phyloP scores from a whole-genome alignment of 2,329 filamentous ascomycete genomes.

The Trichoderma afroharzianum region DNA sequence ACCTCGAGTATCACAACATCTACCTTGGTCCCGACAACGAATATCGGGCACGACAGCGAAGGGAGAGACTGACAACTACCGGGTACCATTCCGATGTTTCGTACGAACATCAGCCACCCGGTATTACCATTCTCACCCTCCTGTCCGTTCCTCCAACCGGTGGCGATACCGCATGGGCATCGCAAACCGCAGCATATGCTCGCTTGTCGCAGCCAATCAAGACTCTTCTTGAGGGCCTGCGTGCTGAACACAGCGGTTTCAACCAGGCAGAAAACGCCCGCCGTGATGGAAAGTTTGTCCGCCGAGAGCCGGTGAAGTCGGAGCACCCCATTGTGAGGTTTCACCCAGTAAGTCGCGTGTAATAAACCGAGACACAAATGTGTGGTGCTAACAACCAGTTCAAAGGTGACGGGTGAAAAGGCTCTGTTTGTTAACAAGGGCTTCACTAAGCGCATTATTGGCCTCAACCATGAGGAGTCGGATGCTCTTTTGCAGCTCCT shows the following conservation, averaged over 20 bases:
- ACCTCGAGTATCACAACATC: slow-evolving; percentile 13
- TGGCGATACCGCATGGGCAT: slow-evolving; percentile 48
- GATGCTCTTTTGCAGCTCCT: slow-evolving; percentile 47
- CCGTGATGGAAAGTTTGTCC: slow-evolving; percentile 24
- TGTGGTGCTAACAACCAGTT: background rate
- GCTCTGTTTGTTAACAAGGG: slow-evolving; percentile 44
- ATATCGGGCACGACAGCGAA: background rate
- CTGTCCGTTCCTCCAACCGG: slow-evolving; percentile 46
- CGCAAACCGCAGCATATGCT: slow-evolving; percentile 44
- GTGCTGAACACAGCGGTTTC: slow-evolving; percentile 43
- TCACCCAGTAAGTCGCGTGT: slow-evolving; percentile 39
- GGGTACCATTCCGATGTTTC: slow-evolving; percentile 50
- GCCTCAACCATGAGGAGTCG: slow-evolving; percentile 47
- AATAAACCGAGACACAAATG: background rate
- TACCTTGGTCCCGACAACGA: slow-evolving; percentile 12
- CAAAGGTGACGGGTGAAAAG: slow-evolving; percentile 35
- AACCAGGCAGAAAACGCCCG: slow-evolving; percentile 43
- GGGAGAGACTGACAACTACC: slow-evolving; percentile 2
- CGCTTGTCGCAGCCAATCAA: slow-evolving; percentile 41
- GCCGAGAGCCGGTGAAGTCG: slow-evolving; percentile 2
- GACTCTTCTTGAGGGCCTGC: slow-evolving; percentile 40
- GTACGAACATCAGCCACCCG: slow-evolving; percentile 49
- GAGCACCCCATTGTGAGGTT: slow-evolving; percentile 45
- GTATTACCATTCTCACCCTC: slow-evolving; percentile 49
- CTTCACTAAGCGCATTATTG: slow-evolving; percentile 46